Evolutionary conservation across 1,139 yeast species (phyloP), one percentile per base, ranked within the genome.

Genomic region (Sugiyamaella pinicola): DNA sequence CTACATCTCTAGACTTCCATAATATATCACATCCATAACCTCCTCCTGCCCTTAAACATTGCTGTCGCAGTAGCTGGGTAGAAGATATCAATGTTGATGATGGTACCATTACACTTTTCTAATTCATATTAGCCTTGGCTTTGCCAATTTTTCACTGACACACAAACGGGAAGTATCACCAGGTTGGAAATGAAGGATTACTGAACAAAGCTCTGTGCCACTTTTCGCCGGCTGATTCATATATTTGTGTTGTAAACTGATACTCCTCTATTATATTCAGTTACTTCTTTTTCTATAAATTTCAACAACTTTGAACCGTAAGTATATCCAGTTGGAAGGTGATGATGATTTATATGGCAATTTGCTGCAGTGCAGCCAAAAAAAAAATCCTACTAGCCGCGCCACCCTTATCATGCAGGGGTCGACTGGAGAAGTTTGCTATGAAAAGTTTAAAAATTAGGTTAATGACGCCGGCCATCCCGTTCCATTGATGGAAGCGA

Each of bases 121-220:
- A 18, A 29, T 29, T 42, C 46, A 42, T 42, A 29, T 42, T 42
- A 35, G 39, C 17, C 17, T 7, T 7, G 34, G 28, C 28, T 5
- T 24, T 9, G 28, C 28, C 28, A 24, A 24, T 24, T 24, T 5
- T 6, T 24, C 28, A n/a, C n/a, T n/a, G n/a, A n/a, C n/a, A n/a
- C n/a, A n/a, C n/a, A n/a, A n/a, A n/a, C n/a, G n/a, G n/a, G n/a
- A n/a, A n/a, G n/a, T n/a, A n/a, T n/a, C n/a, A n/a, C n/a, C n/a
- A n/a, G n/a, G n/a, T n/a, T n/a, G n/a, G n/a, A n/a, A n/a, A n/a
- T n/a, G n/a, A n/a, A n/a, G n/a, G n/a, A n/a, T n/a, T n/a, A n/a
- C n/a, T n/a, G n/a, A n/a, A n/a, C n/a, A n/a, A n/a, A n/a, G n/a
- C n/a, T n/a, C n/a, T n/a, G n/a, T n/a, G n/a, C n/a, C n/a, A n/a